Base-by-base conservation (phyloP, 345 rosid species). In the Salix koriyanagi region DNA sequence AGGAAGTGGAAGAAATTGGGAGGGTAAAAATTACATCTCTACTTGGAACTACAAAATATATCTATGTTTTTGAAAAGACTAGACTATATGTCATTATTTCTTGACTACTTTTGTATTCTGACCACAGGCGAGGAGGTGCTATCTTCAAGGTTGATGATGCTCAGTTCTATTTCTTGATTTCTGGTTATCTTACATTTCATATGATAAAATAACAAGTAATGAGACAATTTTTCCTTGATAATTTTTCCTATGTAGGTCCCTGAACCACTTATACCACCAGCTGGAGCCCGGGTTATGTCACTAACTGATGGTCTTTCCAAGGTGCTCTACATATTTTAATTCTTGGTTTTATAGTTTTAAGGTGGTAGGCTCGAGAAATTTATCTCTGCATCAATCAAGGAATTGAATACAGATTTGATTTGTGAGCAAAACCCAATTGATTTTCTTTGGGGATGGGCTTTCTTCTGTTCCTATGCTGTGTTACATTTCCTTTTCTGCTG, bases 1-100 rank as follows among this genome's bases (percentile, higher is more conserved):
- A 90, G 91, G 83, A 94, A 94, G 87, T 92, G 97, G 98, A 94
- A 94, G 82, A 94, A 92, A 75, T 86, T 94, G 79, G 98, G 98
- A 83, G 97, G 95, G 98, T 92, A 82, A 80, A 82, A 74, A 42
- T 75, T 4, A 15, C 58, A 54, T 62, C 62, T 79, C 48, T 66
- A 26, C 25, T 79, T 76, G 32, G 75, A 48, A 25, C 67, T 67
- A 69, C 66, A 61, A 76, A 11, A 42, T 42, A 10, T 42, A 42
- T 42, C 46, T 42, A 42, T 0, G 46, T 42, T 42, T 11, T 42
- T 42, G 1, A 11, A 42, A 42, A 42, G 46, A 42, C 46, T 42
- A 42, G 46, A 9, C 67, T 62, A 56, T 74, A 61, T 67, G 73
- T 42, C 61, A 60, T 65, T 25, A 65, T 26, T 9, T 19, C 56